phyloP scores from a whole-genome alignment of 768 basidiomycete species.

The Tylopilus balloui region DNA sequence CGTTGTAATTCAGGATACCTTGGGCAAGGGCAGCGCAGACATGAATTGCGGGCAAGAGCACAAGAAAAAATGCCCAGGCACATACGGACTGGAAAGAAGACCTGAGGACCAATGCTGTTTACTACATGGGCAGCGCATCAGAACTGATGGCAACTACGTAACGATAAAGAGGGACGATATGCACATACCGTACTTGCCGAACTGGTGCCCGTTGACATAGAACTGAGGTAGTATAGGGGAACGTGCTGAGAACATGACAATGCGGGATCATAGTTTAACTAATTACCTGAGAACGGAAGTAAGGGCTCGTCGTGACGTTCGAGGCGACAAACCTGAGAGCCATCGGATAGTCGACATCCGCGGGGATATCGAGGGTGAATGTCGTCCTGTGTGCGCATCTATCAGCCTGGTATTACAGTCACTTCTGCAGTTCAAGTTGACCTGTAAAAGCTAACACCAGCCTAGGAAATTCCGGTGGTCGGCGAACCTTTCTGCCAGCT shows the following conservation, averaged over 20 bases:
- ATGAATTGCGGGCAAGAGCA: neutral
- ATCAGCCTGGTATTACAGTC: neutral
- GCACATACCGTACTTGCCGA: slow-evolving; percentile 25
- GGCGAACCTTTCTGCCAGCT: slow-evolving; percentile 42
- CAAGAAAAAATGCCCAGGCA: neutral
- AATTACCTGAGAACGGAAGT: slow-evolving; percentile 35
- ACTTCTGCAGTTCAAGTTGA: slow-evolving; percentile 5
- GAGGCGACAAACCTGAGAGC: slow-evolving; percentile 40
- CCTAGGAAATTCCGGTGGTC: slow-evolving; percentile 36
- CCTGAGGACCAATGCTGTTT: slow-evolving; percentile 24
- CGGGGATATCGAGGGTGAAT: slow-evolving; percentile 42
- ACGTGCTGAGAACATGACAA: neutral
- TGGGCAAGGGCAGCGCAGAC: slow-evolving; percentile 33
- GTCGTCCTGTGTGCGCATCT: slow-evolving; percentile 19
- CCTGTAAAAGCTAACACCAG: slow-evolving; percentile 50
- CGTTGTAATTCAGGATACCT: slow-evolving; percentile 48
- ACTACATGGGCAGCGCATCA: slow-evolving; percentile 10
- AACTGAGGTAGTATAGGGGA: slow-evolving; percentile 7
- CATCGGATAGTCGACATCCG: slow-evolving; percentile 46
- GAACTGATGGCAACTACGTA: neutral
- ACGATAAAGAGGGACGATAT: neutral
- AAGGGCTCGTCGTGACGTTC: slow-evolving; percentile 42
- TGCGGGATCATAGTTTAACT: neutral
- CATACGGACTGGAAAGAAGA: slow-evolving; percentile 26
- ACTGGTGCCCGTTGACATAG: slow-evolving; percentile 27